Base-by-base conservation (phyloP, 192 early-diverging fungal genomes). In the Gigaspora rosea region DNA sequence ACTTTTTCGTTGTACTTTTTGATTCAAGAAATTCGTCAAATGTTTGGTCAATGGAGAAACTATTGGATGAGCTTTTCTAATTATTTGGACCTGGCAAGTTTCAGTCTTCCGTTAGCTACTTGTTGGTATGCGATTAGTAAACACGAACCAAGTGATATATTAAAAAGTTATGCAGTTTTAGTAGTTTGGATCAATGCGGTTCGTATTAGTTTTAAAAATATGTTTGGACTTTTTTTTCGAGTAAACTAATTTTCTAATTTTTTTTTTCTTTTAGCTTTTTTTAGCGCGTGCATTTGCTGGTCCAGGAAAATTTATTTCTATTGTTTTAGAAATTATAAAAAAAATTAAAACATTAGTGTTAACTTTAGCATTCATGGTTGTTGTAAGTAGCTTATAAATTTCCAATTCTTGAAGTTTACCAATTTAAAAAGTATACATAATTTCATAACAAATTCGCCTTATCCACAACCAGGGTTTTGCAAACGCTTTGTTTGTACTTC, bases 31-130 rank as follows among this genome's bases (percentile, higher is more conserved):
- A 9, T 66, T 20, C 33, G 64, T 2, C 64, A 66, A 47, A 66
- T 66, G 33, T 3, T 41, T 18, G 36, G 64, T 11, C 10, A n/a
- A 18, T n/a, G 16, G 41, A 48, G 41, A 66, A 41, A 48, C 46
- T 66, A 66, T 66, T 66, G 33, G 35, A 11, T 18, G 10, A 66
- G n/a, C 4, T 66, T 66, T 47, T 66, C 41, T 66, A 66, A 66
- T 66, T 66, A 66, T 46, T 8, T 66, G 8, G 64, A 66, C 41
- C 8, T 66, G 3, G 35, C 16, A 9, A 47, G 35, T n/a, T 66
- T n/a, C 41, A 3, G 15, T 47, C n/a, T 66, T 6, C 64, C 64
- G 4, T 41, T 66, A 47, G n/a, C 10, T 8, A 36, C 32, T 20
- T 6, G 3, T 66, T 10, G n/a, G n/a, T 46, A 9, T 32, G n/a